Conservation (phyloP, 176 grass and related monocot species). For the Hyparrhenia diplandra region DNA sequence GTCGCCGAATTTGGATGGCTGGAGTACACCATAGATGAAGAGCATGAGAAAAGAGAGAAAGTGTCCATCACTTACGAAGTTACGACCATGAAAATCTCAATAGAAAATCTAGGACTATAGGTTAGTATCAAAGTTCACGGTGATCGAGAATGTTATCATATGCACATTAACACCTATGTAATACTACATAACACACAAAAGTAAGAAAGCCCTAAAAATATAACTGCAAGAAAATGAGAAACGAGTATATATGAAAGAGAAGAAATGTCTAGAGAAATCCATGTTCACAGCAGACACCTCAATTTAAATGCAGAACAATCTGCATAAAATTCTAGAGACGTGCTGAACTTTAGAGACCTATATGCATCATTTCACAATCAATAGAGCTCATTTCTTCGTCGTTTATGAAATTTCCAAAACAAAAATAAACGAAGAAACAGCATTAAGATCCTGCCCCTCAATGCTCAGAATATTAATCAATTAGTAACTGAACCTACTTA, state of each 20-base stretch:
- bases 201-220: conserved; percentile 8
- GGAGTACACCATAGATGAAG: not conserved
- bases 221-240: conserved; percentile 1
- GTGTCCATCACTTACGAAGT: not conserved
- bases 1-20: no score
- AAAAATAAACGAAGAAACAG: not conserved
- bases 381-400: not conserved
- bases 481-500: not conserved
- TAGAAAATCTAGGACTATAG: not conserved
- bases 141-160: not conserved
- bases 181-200: not conserved
- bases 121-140: not conserved
- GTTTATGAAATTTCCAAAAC: not conserved
- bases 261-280: conserved; percentile 6
- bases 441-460: not conserved
- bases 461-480: conserved; percentile 3
- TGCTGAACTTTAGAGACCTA: not conserved
- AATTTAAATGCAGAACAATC: not conserved
- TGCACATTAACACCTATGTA: not conserved
- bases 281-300: not conserved
- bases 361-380: not conserved
- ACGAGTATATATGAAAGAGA: not conserved
- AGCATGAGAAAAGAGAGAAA: not conserved
- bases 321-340: not conserved
- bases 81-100: conserved; percentile 8